Percentiles rank a stretch among this genome's conserved stretches.
These are phyloP conservation scores for Phyllosticta citrichinensis DNA, from an alignment of 2,329 filamentous ascomycete genomes.

Conservation along the genomic window DNA sequence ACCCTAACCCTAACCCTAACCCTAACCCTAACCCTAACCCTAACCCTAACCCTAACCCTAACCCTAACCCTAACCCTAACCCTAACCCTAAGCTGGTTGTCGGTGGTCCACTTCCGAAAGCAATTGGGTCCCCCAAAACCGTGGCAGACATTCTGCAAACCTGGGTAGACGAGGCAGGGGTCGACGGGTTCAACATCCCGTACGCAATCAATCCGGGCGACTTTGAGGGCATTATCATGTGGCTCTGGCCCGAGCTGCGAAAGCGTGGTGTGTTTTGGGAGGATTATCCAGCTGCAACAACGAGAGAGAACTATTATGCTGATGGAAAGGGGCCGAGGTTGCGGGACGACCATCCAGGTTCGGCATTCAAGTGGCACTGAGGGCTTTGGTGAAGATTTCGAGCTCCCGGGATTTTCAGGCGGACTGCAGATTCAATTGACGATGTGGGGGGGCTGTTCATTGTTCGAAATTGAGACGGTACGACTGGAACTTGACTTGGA, in stretches of 20 bases:
- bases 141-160: slow-evolving; percentile 58
- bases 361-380: too few relatives aligned
- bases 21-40: slow-evolving; percentile 4
- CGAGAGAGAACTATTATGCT: too few relatives aligned
- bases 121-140: slow-evolving; percentile 53
- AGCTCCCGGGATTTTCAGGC: too few relatives aligned
- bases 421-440: too few relatives aligned
- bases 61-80: slow-evolving; percentile 4
- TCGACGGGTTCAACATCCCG: slow-evolving; percentile 64
- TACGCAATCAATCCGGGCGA: slow-evolving; percentile 16
- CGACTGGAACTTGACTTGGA: too few relatives aligned
- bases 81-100: slow-evolving; percentile 44
- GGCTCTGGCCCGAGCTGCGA: slow-evolving; percentile 40
- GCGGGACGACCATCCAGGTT: too few relatives aligned
- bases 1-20: slow-evolving; percentile 3
- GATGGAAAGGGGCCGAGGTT: too few relatives aligned
- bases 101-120: slow-evolving; percentile 55
- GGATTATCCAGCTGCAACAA: slow-evolving; percentile 33
- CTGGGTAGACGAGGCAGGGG: slow-evolving; percentile 58
- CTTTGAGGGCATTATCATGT: slow-evolving; percentile 18
- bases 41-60: slow-evolving; percentile 4
- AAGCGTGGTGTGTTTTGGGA: slow-evolving; percentile 48
- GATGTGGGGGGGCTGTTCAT: too few relatives aligned
- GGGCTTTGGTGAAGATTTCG: too few relatives aligned
- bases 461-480: too few relatives aligned